Evolutionary conservation across 805 yeast species (phyloP).

Genomic region (Metschnikowia cubensis): DNA sequence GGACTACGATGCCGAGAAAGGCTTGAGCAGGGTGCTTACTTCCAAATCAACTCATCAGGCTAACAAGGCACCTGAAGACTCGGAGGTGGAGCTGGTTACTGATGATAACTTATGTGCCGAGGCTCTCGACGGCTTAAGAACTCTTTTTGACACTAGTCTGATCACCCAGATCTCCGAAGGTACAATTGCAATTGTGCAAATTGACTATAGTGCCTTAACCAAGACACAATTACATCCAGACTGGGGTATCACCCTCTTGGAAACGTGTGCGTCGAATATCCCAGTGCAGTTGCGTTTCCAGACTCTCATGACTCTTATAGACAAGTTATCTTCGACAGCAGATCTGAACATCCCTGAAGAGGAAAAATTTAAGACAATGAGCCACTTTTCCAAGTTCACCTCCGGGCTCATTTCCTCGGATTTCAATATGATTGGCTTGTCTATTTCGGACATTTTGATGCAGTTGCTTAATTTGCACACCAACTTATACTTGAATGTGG

Average conservation of each 20-base stretch:
- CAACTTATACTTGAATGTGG: slow-evolving; percentile 22
- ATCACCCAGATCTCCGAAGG: slow-evolving; percentile 57
- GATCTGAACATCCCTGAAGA: slow-evolving; percentile 15
- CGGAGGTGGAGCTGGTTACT: slow-evolving; percentile 35
- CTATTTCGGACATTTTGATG: slow-evolving; percentile 74
- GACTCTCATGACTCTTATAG: slow-evolving; percentile 45
- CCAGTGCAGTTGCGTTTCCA: slow-evolving; percentile 77
- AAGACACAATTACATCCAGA: slow-evolving; percentile 9
- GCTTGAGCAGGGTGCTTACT: slow-evolving; percentile 27
- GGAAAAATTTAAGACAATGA: slow-evolving; percentile 24
- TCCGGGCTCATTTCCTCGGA: slow-evolving; percentile 66
- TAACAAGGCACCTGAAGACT: slow-evolving; percentile 22
- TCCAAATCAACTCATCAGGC: slow-evolving; percentile 17
- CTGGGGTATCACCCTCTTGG: slow-evolving; percentile 60
- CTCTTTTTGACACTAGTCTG: slow-evolving; percentile 61
- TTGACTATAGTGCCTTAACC: slow-evolving; percentile 24
- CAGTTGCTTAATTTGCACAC: slow-evolving; percentile 52
- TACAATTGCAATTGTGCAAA: slow-evolving; percentile 47
- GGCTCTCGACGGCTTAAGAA: slow-evolving; percentile 47
- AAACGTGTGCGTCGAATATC: slow-evolving; percentile 67
- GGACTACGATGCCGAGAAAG: slow-evolving; percentile 24
- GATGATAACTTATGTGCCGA: slow-evolving; percentile 43
- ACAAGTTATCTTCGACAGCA: slow-evolving; percentile 25
- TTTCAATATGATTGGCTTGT: slow-evolving; percentile 81
- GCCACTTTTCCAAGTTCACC: slow-evolving; percentile 43